Evolutionary conservation across 768 basidiomycete species (phyloP), one percentile per base, ranked within the genome.

Genomic region (Pholiota microspora): DNA sequence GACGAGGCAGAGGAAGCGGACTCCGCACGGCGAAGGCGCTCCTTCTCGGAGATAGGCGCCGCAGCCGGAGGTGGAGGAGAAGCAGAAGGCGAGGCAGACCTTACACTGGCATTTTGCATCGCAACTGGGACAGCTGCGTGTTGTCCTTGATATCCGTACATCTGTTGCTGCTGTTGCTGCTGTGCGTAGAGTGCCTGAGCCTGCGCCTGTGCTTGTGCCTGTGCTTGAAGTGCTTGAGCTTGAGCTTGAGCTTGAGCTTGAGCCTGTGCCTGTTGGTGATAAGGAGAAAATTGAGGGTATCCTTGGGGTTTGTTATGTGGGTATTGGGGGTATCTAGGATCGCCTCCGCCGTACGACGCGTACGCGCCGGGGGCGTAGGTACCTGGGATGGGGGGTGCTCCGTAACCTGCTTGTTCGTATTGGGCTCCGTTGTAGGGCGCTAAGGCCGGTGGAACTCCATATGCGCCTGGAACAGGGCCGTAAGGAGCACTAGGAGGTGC

Each of bases 351-450:
- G 35, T 66, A 66, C 2, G 59, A 24, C 23, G 62, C 64, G 47
- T 65, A 65, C 4, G 62, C 57, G 15, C 62, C 62, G 15, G 64
- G 62, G 4, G 57, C 64, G 34, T 60, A 59, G 7, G 57, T 58
- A 27, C 63, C 63, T 15, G 63, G 63, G 10, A 64, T 54, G 34
- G 63, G 63, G 32, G 63, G 63, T 2, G 63, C 63, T 18, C 63
- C 63, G 25, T 56, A 64, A 15, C 60, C 63, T 32, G 63, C 57
- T 25, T 62, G 63, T 5, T 64, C 63, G 45, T 64, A 61, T 35
- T 60, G 60, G 4, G 58, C 58, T 2, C 60, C 60, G 38, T 52
- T 49, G 29, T 55, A 55, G 9, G 54, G 58, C 3, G 58, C 55
- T 18, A 58, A 51, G 6, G 60, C 58, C 23, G 60, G 53, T 1